Evolutionary conservation across 768 basidiomycete genomes (phyloP), one percentile per base, ranked within the genome.

Genomic region (Cystofilobasidium macerans): DNA sequence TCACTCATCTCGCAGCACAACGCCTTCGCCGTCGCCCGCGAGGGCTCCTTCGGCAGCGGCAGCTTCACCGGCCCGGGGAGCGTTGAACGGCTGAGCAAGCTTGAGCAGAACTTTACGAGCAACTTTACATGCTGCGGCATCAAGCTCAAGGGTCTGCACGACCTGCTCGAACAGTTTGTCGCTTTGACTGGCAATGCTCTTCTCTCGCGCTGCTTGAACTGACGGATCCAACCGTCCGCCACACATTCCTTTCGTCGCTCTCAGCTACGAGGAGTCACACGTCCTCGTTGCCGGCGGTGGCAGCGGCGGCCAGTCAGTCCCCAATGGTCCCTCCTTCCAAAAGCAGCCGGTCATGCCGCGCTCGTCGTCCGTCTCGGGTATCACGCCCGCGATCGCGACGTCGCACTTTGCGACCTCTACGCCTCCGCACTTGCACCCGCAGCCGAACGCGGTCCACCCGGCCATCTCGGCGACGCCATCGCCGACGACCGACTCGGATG

Each of bases 91-190:
- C 47, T 58, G 61, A 68, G 62, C 62, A 33, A 64, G 47, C 45
- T 68, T 9, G 67, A 68, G 33, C 67, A 68, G 56, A 68, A 68
- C 54, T 68, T 68, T 38, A 68, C 67, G 20, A 59, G 86, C 69
- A 86, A 94, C 75, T 95, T 91, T 78, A 84, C 85, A 1, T 95
- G 92, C 77, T 95, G 91, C 73, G 90, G 89, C 13, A 78, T 87
- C 59, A 82, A 85, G 69, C 81, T 89, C 22, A 80, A 81, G 36
- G 86, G 88, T 71, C 81, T 88, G 0, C 86, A 88, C 68, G 86
- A 88, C 3, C 84, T 94, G 14, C 82, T 94, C 3, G 89, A 93
- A 76, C 91, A 94, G 67, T 68, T 57, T 35, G 67, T 61, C 11
- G 24, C n/a, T 28, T 28, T 62, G 30, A 30, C 14, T 9, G 22